Evolutionary conservation across 2,329 filamentous ascomycete genomes (phyloP), one percentile per base, ranked within the genome.

Genomic region (Huntiella decipiens): DNA sequence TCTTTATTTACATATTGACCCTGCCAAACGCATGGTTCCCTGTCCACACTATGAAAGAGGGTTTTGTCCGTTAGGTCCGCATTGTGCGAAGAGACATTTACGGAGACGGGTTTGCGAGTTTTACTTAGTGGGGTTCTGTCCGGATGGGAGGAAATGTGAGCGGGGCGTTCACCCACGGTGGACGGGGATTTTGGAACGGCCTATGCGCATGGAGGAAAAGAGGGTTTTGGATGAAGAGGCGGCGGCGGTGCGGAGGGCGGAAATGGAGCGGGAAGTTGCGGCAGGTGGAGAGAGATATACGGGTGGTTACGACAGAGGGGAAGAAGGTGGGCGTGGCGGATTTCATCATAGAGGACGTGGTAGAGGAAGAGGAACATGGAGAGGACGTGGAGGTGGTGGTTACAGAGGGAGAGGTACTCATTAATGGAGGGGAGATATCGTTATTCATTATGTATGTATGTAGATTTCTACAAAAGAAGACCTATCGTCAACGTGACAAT

Each of bases 121-220:
- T 60, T 98, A 93, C 58, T 66, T 96, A 12, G 85, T 85, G 5
- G 91, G 91, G 1, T 98, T 98, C 66, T 98, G 91, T 59, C 91
- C 91, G 0, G 82, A 93, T 46, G 88, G 61, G 1, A 71, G 67
- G 51, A 66, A 66, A 5, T 98, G 91, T 63, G 77, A 76, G 57
- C 74, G 80, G 52, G 83, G 83, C 15, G 80, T 84, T 4, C 91
- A 98, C 61, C 78, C 88, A 3, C 73, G 77, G 50, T 96, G 84
- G 78, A 74, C 77, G 17, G 74, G 74, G 56, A 77, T 87, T 52
- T 64, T 86, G 35, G 79, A 84, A 58, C 81, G 79, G 65, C 84
- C 80, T 5, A 74, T 73, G 28, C 77, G 81, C 52, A 82, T 79
- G 66, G 66, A 71, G 12, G 71, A 74, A 44, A 73, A 76, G 54